These are phyloP conservation scores for Metschnikowia henanensis DNA, from an alignment of 805 yeast genomes.

Conservation along the genomic window DNA sequence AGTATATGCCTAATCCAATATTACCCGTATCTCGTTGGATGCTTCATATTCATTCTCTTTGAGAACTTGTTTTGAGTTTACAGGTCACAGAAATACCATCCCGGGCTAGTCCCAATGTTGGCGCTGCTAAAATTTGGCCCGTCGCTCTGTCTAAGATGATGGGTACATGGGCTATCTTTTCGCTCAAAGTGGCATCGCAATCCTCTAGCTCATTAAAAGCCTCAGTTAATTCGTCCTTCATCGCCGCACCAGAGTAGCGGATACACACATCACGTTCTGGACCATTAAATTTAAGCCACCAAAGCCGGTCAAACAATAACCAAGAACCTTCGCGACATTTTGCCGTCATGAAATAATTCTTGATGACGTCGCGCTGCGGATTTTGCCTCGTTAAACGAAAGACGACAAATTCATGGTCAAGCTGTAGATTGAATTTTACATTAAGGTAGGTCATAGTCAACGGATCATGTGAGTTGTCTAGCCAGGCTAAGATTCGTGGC, in stretches of 20 bases:
- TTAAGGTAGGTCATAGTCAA: slow-evolving; percentile 13
- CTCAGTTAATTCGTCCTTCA: neutral
- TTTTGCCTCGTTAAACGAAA: slow-evolving; percentile 9
- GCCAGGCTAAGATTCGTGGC: slow-evolving; percentile 23
- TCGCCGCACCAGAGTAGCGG: slow-evolving; percentile 1
- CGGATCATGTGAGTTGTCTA: neutral
- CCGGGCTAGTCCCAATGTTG: slow-evolving; percentile 3
- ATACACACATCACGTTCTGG: neutral
- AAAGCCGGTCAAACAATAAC: slow-evolving; percentile 14
- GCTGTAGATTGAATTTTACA: slow-evolving; percentile 5
- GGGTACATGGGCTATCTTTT: neutral
- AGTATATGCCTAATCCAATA: no score
- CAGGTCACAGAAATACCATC: slow-evolving; percentile 1
- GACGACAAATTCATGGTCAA: neutral
- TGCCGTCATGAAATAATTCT: neutral
- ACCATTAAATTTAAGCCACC: slow-evolving; percentile 16
- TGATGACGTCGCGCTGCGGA: slow-evolving; percentile 3
- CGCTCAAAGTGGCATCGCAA: neutral
- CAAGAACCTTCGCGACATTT: slow-evolving; percentile 4
- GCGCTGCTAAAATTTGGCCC: slow-evolving; percentile 1
- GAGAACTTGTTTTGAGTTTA: neutral
- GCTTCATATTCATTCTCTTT: neutral
- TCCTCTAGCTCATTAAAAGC: neutral
- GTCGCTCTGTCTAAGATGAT: neutral
- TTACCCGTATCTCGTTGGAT: no score